Conservation (phyloP, 768 basidiomycete genomes). For the Pleurotus ostreatus region DNA sequence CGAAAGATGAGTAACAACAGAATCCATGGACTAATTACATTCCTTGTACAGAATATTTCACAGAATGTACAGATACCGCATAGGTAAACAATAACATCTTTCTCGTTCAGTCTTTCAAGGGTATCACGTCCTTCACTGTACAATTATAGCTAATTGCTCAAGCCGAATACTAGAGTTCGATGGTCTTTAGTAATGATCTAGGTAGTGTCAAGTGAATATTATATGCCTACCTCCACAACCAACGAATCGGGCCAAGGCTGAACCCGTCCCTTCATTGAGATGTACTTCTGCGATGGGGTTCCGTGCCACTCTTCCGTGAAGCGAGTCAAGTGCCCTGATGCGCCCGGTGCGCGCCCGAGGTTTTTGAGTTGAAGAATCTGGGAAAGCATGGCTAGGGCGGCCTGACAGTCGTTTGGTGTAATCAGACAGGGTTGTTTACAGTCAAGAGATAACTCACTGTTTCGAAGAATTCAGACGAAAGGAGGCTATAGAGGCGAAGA, state of each 20-base stretch:
- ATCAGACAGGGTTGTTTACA: neutral
- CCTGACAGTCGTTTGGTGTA: conserved; percentile 21
- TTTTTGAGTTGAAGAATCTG: conserved; percentile 41
- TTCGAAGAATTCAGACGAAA: conserved; percentile 37
- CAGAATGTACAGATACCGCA: too few species aligned
- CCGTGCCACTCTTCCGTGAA: conserved; percentile 33
- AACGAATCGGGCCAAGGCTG: conserved; percentile 43
- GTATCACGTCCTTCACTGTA: too few species aligned
- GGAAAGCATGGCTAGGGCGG: conserved; percentile 38
- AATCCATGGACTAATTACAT: too few species aligned
- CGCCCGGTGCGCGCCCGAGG: conserved; percentile 31
- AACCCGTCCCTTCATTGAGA: conserved; percentile 29
- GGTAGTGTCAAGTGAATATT: neutral
- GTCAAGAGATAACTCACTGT: conserved; percentile 19
- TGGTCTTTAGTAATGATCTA: neutral
- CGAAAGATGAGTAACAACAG: too few species aligned
- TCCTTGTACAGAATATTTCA: too few species aligned
- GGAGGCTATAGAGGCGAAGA: conserved; percentile 14
- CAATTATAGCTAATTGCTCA: neutral
- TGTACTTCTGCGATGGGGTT: conserved; percentile 26
- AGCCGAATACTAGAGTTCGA: neutral
- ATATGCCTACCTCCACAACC: conserved; percentile 28
- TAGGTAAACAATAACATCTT: too few species aligned
- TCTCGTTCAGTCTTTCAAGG: too few species aligned
- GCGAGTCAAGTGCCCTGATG: conserved; percentile 35